Conservation (phyloP, 257 asterid genomes). For the Solanum virginianum region DNA sequence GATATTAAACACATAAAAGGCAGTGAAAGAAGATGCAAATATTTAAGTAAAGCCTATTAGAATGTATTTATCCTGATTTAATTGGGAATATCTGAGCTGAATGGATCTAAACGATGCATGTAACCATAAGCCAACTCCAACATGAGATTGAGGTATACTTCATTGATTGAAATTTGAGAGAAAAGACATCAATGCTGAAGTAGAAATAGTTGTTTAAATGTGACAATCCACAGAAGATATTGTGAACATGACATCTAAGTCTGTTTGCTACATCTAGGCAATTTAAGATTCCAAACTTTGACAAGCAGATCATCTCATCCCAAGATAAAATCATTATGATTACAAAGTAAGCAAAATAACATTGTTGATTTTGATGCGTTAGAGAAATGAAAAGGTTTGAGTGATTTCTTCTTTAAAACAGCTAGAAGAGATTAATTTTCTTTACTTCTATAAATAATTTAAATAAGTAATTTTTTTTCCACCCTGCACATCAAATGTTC, state of each 20-base stretch:
- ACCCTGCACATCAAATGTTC: neutral
- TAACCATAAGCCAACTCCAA: neutral
- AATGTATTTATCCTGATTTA: neutral
- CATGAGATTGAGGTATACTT: neutral
- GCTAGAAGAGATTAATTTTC: neutral
- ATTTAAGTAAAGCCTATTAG: neutral
- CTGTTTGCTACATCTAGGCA: neutral
- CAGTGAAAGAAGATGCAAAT: neutral
- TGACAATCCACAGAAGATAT: neutral
- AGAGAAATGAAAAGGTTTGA: neutral
- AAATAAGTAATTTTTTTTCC: neutral
- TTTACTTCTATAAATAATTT: neutral
- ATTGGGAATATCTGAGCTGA: neutral
- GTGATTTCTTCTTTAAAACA: neutral
- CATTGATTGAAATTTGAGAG: neutral
- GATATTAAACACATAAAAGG: neutral
- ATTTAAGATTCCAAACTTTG: neutral
- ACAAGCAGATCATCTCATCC: neutral
- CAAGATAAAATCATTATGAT: neutral
- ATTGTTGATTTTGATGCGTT: neutral
- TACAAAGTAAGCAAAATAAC: neutral
- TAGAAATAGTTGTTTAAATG: neutral
- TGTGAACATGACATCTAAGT: neutral
- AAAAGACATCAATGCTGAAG: neutral
- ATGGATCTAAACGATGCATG: neutral